Conservation (phyloP, 371 early-diverging fungal genomes). For the Mortierella sp. region DNA sequence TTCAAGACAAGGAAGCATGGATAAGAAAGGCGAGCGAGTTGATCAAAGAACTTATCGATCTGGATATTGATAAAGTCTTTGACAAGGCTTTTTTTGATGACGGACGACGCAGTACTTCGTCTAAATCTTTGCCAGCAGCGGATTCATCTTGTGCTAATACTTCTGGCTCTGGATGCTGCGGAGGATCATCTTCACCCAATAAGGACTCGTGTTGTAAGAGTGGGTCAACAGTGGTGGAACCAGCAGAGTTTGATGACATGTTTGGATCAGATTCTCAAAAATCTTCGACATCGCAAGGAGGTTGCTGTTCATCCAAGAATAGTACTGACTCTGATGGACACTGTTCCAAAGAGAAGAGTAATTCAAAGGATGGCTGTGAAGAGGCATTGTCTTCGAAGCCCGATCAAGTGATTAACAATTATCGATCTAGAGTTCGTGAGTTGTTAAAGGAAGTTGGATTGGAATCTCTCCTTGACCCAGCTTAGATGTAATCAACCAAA, state of each 20-base stretch:
- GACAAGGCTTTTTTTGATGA: conserved; percentile 56
- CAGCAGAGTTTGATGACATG: neutral
- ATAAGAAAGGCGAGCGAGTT: conserved; percentile 24
- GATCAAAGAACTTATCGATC: conserved; percentile 35
- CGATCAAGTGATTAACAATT: conserved; percentile 30
- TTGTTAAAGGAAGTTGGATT: conserved; percentile 32
- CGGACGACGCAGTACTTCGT: neutral
- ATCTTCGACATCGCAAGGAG: neutral
- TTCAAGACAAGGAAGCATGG: conserved; percentile 32
- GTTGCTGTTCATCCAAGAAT: conserved; percentile 25
- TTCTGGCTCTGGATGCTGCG: conserved; percentile 14
- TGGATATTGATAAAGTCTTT: conserved; percentile 48
- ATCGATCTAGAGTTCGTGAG: conserved; percentile 21
- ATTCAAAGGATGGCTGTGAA: neutral
- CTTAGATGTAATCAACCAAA: neutral
- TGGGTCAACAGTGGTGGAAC: neutral
- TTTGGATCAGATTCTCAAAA: neutral
- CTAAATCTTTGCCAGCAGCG: neutral
- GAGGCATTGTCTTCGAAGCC: conserved; percentile 21
- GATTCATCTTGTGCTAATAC: neutral
- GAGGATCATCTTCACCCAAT: conserved; percentile 11
- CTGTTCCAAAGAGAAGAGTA: neutral
- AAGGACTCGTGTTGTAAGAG: conserved; percentile 32
- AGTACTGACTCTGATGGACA: neutral
- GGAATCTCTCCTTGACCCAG: conserved; percentile 15